Base-by-base conservation (phyloP, 1,284 basidiomycete species). In the Afroboletus lepidellus region DNA sequence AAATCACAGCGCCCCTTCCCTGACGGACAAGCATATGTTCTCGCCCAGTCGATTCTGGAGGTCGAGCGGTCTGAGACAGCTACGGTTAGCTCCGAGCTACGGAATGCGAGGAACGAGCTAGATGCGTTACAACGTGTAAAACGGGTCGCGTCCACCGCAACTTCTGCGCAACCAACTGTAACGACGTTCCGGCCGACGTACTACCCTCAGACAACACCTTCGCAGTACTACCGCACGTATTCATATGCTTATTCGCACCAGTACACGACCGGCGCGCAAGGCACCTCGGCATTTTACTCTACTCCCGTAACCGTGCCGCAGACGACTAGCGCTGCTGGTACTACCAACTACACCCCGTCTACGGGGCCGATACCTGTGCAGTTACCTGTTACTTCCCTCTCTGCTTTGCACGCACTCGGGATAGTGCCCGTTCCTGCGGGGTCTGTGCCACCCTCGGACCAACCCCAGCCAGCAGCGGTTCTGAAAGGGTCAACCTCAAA, bases 371-470 rank as follows among this genome's bases (percentile, higher is more conserved):
- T 90, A 57, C 87, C 88, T 21, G 83, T 90, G 0, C 84, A 87
- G 55, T 71, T 90, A 30, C 88, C 88, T 16, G 78, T 85, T 2
- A 76, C 83, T 16, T 85, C 84, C 1, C 71, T 91, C 15, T 80
- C 84, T 15, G 80, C 85, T 13, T 72, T 91, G 9, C 79, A 84
- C 48, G 77, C 81, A 1, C 74, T 90, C 21, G 87, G 87, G 13
- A 90, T 91, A 59, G 72, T 83, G 8, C 88, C 88, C n/a, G 75
- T 89, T 20, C 78, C 84, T 2, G 77, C 76, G n/a, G 64, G 76
- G 12, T 76, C 81, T 3, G 62, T 84, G n/a, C 76, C 78, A 5
- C 69, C 79, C 13, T 66, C 79, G 23, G 80, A 77, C 15, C 79
- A 84, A 57, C 75, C 80, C 21, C 81, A 81, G 58, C 84, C 87